Evolutionary conservation across 805 yeast genomes (phyloP).

Genomic region (Maudiozyma turicensis): DNA sequence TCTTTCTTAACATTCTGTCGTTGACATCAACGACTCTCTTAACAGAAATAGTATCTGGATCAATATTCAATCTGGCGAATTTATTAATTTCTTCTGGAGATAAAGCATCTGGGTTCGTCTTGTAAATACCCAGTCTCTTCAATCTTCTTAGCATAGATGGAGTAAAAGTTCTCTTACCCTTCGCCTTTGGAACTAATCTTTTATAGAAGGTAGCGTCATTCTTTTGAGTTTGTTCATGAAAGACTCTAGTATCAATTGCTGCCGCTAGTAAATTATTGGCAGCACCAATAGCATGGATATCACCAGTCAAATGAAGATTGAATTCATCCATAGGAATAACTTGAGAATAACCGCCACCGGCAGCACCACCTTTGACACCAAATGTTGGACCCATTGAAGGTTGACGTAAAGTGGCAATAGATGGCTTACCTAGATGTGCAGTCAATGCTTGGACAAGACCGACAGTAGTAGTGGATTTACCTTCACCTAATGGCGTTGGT

Average conservation of each 20-base stretch:
- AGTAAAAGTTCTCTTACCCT: conserved; percentile 71
- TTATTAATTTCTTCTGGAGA: conserved; percentile 61
- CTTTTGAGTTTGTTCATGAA: conserved; percentile 85
- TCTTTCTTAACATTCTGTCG: conserved; percentile 81
- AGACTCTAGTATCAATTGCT: conserved; percentile 93
- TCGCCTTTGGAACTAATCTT: conserved; percentile 78
- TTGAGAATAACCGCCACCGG: conserved; percentile 97
- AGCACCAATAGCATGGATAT: conserved; percentile 90
- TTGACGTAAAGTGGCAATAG: conserved; percentile 92
- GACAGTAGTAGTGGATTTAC: conserved; percentile 92
- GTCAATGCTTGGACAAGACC: conserved; percentile 94
- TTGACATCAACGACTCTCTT: conserved; percentile 91
- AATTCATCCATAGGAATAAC: conserved; percentile 99
- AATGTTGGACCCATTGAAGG: conserved; percentile 99
- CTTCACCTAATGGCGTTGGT: conserved; percentile 97
- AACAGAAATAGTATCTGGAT: conserved; percentile 84
- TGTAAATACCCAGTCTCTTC: conserved; percentile 67
- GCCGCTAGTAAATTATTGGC: conserved; percentile 93
- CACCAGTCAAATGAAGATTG: conserved; percentile 96
- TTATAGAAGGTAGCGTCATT: conserved; percentile 67
- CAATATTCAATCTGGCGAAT: conserved; percentile 80
- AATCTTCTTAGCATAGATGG: conserved; percentile 70
- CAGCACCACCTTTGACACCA: conserved; percentile 99
- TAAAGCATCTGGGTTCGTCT: conserved; percentile 72
- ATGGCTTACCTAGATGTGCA: conserved; percentile 71